Evolutionary conservation across 371 early-diverging fungal genomes (phyloP).

Genomic region (Mucor mucedo): DNA sequence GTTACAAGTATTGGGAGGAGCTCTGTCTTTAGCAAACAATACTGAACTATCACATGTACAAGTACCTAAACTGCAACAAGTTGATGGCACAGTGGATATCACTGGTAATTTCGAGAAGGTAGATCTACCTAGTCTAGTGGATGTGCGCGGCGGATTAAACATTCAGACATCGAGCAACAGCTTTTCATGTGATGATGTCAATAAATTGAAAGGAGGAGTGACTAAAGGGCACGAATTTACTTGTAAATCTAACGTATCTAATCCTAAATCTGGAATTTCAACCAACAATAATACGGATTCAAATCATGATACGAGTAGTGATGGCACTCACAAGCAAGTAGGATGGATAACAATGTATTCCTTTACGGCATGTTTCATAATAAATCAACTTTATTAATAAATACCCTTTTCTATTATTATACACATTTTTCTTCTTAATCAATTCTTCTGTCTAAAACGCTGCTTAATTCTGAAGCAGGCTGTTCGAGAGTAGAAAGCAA

Average conservation of each 20-base stretch:
- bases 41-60: slow-evolving; percentile 35
- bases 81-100: slow-evolving; percentile 58
- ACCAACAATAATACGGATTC: not conserved
- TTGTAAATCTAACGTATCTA: slow-evolving; percentile 40
- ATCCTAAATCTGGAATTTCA: slow-evolving; percentile 37
- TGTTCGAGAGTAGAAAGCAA: slow-evolving; percentile 56
- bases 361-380: slow-evolving; percentile 5
- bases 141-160: slow-evolving; percentile 52
- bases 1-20: slow-evolving; percentile 55
- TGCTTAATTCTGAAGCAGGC: slow-evolving; percentile 52
- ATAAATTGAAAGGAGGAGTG: slow-evolving; percentile 42
- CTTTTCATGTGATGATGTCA: slow-evolving; percentile 41
- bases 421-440: slow-evolving; percentile 12
- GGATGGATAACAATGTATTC: slow-evolving; percentile 2
- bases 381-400: slow-evolving; percentile 1
- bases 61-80: slow-evolving; percentile 46
- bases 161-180: slow-evolving; percentile 45
- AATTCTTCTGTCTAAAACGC: slow-evolving; percentile 53
- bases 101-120: slow-evolving; percentile 52
- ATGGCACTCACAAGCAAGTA: not conserved
- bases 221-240: slow-evolving; percentile 48
- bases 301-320: not conserved
- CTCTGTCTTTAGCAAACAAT: slow-evolving; percentile 55
- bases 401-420: slow-evolving; percentile 4
- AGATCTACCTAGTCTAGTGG: slow-evolving; percentile 40